Evolutionary conservation across 208 protist species (phyloP).

Genomic region (Trypanosoma theileri): DNA sequence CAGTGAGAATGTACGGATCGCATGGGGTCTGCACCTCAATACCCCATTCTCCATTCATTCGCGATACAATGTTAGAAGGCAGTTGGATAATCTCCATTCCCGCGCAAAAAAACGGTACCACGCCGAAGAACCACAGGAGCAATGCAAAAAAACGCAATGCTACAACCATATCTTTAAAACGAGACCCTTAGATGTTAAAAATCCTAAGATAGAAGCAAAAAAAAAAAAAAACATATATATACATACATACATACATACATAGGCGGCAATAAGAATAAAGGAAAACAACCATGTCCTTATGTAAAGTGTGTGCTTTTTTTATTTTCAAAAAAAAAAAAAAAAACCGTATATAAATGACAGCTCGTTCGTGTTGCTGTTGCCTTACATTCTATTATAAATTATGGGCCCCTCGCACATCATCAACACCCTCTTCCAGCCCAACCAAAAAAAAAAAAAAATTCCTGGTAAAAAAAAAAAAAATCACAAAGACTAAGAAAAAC

Average conservation of each 20-base stretch:
- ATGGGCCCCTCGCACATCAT: no score
- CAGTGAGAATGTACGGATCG: constrained; percentile 17
- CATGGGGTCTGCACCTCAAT: constrained; percentile 61
- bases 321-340: background rate
- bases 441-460: background rate
- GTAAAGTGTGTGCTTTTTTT: background rate
- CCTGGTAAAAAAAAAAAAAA: background rate
- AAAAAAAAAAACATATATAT: background rate
- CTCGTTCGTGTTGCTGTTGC: no score
- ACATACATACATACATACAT: no score
- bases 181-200: background rate
- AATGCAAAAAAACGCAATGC: constrained; percentile 1
- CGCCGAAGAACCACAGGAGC: constrained; percentile 14
- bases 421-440: no score
- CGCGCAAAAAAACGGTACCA: constrained; percentile 3
- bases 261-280: background rate
- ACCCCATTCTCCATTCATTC: constrained; percentile 58
- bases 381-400: no score
- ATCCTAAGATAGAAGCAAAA: background rate
- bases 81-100: constrained; percentile 32
- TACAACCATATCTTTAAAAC: background rate
- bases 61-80: constrained; percentile 40
- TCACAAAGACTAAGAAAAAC: background rate
- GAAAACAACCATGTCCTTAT: background rate
- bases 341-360: background rate